Evolutionary conservation across 768 basidiomycete species (phyloP).

Genomic region (Termitomyces sp.): DNA sequence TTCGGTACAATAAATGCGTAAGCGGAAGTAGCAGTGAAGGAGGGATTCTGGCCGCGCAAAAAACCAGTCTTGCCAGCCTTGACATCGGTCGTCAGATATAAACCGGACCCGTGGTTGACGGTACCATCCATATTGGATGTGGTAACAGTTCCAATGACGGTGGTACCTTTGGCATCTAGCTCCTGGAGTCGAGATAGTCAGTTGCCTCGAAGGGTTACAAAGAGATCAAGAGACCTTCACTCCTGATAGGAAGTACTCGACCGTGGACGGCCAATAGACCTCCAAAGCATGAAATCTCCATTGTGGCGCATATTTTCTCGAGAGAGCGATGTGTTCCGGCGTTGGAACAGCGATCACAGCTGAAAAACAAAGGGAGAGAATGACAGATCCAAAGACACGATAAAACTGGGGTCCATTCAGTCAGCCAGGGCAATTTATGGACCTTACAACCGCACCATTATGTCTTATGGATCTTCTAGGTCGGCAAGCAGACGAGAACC

Average conservation of each 20-base stretch:
- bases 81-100: conserved; percentile 11
- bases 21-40: conserved; percentile 6
- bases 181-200: conserved; percentile 1
- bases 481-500: background rate
- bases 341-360: conserved; percentile 8
- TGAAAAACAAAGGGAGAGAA: conserved; percentile 2
- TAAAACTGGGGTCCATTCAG: background rate
- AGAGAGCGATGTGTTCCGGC: conserved; percentile 10
- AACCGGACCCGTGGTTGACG: conserved; percentile 6
- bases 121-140: conserved; percentile 7
- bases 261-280: conserved; percentile 13
- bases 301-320: conserved; percentile 14
- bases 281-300: conserved; percentile 13
- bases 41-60: conserved; percentile 14
- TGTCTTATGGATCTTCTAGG: background rate
- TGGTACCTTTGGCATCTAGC: conserved; percentile 9
- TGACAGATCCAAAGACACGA: background rate
- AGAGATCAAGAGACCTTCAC: conserved; percentile 8
- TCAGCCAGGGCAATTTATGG: background rate
- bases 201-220: background rate
- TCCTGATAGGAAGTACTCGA: conserved; percentile 13
- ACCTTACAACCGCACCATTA: background rate
- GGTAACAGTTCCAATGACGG: conserved; percentile 5
- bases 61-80: conserved; percentile 11
- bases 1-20: conserved; percentile 15